phyloP scores from a whole-genome alignment of 2,329 filamentous ascomycete species.

The Nemania diffusa region DNA sequence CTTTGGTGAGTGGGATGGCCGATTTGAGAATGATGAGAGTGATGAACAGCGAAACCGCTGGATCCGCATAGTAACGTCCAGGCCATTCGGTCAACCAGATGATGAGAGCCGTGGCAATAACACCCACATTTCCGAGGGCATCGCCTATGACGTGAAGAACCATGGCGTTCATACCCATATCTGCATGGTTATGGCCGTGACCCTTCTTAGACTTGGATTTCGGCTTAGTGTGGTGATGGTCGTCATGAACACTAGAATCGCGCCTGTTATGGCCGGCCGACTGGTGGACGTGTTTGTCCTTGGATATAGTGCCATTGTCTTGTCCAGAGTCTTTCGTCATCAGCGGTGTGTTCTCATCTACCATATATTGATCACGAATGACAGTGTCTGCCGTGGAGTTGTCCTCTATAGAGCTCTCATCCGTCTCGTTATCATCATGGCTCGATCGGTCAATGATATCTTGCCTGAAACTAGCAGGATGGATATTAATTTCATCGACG shows the following conservation, averaged over 20 bases:
- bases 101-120: constrained; percentile 82
- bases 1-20: constrained; percentile 80
- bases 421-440: constrained; percentile 60
- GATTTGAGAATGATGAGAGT: constrained; percentile 81
- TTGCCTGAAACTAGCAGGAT: constrained; percentile 89
- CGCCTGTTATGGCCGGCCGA: constrained; percentile 49
- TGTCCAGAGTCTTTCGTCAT: constrained; percentile 44
- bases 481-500: constrained; percentile 81
- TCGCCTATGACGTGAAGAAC: constrained; percentile 82
- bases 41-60: constrained; percentile 91
- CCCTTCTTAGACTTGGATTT: constrained; percentile 56
- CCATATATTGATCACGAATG: constrained; percentile 44
- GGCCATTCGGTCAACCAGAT: constrained; percentile 91
- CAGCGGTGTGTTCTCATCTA: constrained; percentile 55
- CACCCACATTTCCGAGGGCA: constrained; percentile 85
- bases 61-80: constrained; percentile 89
- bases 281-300: constrained; percentile 45
- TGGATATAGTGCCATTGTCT: constrained; percentile 46
- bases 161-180: constrained; percentile 95
- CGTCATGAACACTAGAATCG: constrained; percentile 69
- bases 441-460: constrained; percentile 84
- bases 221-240: constrained; percentile 85
- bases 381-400: constrained; percentile 55
- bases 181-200: constrained; percentile 80
- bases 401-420: constrained; percentile 65